Percentiles rank a stretch among this genome's conserved stretches.
phyloP scores from a whole-genome alignment of 2,329 filamentous ascomycete genomes.

The Beauveria pseudobassiana region DNA sequence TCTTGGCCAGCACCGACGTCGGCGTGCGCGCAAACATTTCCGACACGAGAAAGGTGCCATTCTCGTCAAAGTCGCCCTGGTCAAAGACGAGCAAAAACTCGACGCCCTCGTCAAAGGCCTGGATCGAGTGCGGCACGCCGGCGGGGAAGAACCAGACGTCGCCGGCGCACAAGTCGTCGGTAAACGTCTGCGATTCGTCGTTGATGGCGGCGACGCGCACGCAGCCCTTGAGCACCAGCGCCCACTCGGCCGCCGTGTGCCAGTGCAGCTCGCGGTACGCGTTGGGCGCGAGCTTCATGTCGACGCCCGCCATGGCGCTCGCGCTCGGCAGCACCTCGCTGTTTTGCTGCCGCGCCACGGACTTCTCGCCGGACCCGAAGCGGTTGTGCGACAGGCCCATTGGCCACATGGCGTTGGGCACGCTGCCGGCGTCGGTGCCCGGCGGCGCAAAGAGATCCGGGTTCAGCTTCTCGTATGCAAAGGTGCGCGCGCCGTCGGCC shows the following conservation, averaged over 20 bases:
- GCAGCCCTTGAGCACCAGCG: slow-evolving; percentile 45
- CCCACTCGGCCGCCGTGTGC: slow-evolving; percentile 48
- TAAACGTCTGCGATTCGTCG: slow-evolving; percentile 39
- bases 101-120: slow-evolving; percentile 44
- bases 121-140: slow-evolving; percentile 44
- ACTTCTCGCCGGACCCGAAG: slow-evolving; percentile 31
- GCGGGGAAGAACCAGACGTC: slow-evolving; percentile 49
- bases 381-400: slow-evolving; percentile 44
- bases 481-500: slow-evolving; percentile 44
- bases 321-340: slow-evolving; percentile 39
- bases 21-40: slow-evolving; percentile 45
- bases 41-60: slow-evolving; percentile 50
- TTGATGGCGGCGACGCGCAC: slow-evolving; percentile 45
- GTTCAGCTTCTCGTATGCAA: slow-evolving; percentile 44
- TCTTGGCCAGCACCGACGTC: slow-evolving; percentile 46
- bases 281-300: slow-evolving; percentile 49
- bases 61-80: slow-evolving; percentile 49
- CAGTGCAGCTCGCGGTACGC: slow-evolving; percentile 59
- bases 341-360: slow-evolving; percentile 50
- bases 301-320: slow-evolving; percentile 47
- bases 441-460: slow-evolving; percentile 48
- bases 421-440: slow-evolving; percentile 41
- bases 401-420: slow-evolving; percentile 45
- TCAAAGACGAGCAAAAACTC: slow-evolving; percentile 57
- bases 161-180: slow-evolving; percentile 40